Evolutionary conservation across 306 rosid genomes (phyloP), one percentile per base, ranked within the genome.

Genomic region (Lotus japonicus): DNA sequence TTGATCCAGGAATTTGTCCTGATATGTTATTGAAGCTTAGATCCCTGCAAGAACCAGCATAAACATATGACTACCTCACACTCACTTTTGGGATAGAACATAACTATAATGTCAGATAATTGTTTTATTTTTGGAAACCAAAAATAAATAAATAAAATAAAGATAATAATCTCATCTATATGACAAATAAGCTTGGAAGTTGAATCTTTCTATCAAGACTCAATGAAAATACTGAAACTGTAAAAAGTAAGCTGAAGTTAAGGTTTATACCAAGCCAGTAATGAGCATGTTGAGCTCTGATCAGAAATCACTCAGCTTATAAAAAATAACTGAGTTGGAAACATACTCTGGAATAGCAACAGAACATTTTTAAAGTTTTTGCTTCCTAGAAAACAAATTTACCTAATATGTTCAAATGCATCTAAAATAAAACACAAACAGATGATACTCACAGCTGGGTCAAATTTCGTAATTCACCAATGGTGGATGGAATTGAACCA

Each of bases 11-110:
- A 78, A 87, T 77, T 60, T 67, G 81, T 56, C 95, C 92, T 3
- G 72, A 74, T 62, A 92, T 64, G 62, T 83, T 86, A 76, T 92
- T 92, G 91, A 92, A 92, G 87, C 98, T 92, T 72, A 92, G 77
- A 76, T 89, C 98, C 84, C 98, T 92, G 77, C 54, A 83, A 58
- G 14, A 63, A 23, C 19, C 23, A 77, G 21, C 13, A 73, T 9
- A 63, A 15, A 46, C 17, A 11, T 42, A 35, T 19, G 26, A 50
- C 19, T 42, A 63, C 43, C 36, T 31, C 4, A 5, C 15, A 43
- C 36, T 31, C 4, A 5, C 15, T 5, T 39, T 16, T 51, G 18
- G 5, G 44, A 49, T 58, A 63, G 5, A 44, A 70, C 54, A 58
- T 11, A 42, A 42, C 0, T 41, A 54, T 19, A 65, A 45, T 15